Evolutionary conservation across 805 yeast species (phyloP), one percentile per base, ranked within the genome.

Genomic region (Yamadazyma paraphyllophila): DNA sequence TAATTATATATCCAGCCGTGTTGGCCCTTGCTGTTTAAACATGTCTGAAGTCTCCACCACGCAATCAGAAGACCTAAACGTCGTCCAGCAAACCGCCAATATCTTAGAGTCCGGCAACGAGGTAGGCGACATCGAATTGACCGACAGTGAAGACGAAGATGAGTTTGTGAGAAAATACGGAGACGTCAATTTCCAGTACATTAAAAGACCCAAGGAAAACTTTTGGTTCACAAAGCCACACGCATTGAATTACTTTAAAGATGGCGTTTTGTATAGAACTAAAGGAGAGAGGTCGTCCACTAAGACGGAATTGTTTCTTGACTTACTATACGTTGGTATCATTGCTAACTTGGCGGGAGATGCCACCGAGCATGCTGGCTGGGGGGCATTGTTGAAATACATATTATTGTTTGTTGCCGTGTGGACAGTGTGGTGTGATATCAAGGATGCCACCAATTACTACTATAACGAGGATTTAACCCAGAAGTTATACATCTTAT

Each of bases 361-460:
- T 36, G 83, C 83, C 0, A 68, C 77, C 4, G 78, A 74, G 45
- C 58, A 74, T 13, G 80, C 82, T 26, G 59, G 69, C 14, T 82
- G 82, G 32, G 57, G 56, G 3, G 60, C 80, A 0, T 59, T 82
- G 20, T 60, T 74, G 32, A 69, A 69, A 50, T 82, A 80, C 55
- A 43, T 78, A 5, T 53, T 82, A 35, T 57, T 80, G 2, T 82
- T 81, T 45, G 41, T 77, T 14, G 85, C 85, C 0, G 73, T 81
- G n/a, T 83, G 81, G 78, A 74, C 73, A 15, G 77, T 82, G 16
- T 82, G 88, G 87, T 60, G 73, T n/a, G 86, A 81, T 54, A 65
- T 82, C 47, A 78, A 80, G 54, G 85, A 81, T 47, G 72, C 81
- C 53, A 78, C 80, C 73, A 80, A 82, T 60, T 81, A 79, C 55